Evolutionary conservation across 306 rosid species (phyloP), one percentile per base, ranked within the genome.

Genomic region (Biancaea sappan): DNA sequence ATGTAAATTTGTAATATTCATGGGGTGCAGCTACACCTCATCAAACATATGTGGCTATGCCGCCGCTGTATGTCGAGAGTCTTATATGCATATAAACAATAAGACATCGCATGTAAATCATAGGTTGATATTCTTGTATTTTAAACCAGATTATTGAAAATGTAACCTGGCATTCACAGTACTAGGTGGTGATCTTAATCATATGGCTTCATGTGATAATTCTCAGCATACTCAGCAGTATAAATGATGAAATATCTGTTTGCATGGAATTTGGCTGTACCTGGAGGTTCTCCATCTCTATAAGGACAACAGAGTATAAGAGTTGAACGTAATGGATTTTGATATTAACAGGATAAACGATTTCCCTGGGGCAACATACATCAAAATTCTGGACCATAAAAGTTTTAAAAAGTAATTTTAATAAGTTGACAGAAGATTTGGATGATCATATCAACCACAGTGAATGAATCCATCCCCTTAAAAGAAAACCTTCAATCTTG

Each of bases 121-220:
- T 78, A 77, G 12, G 51, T 71, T 70, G 61, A 64, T 73, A 72
- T 44, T 71, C 80, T 76, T 60, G 68, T 85, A 77, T 84, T 81
- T 79, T 61, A 88, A 75, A 83, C 84, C 72, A 48, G 84, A 76
- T 22, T 96, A 88, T 34, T 81, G 94, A 72, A 93, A 91, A 76
- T 38, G 82, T 76, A 82, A 80, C 82, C 98, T 86, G 58, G 97
- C 93, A 61, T 75, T 83, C 75, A 83, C 86, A 79, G 79, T 79
- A 38, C 48, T 54, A 26, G 81, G 62, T 35, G 32, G 57, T 63
- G 60, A 56, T 24, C 58, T 70, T 69, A 82, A 56, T 54, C 78
- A 79, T 75, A 79, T 14, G 76, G 86, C 73, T 58, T 65, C 58
- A 34, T 21, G 37, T 83, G 83, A 79, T 70, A 74, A 75, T 79